A percentile compares a stretch with the other conserved stretches of the same genome.
phyloP scores from a whole-genome alignment of 352 stramenopile species.

The Thraustochytrium sp. region DNA sequence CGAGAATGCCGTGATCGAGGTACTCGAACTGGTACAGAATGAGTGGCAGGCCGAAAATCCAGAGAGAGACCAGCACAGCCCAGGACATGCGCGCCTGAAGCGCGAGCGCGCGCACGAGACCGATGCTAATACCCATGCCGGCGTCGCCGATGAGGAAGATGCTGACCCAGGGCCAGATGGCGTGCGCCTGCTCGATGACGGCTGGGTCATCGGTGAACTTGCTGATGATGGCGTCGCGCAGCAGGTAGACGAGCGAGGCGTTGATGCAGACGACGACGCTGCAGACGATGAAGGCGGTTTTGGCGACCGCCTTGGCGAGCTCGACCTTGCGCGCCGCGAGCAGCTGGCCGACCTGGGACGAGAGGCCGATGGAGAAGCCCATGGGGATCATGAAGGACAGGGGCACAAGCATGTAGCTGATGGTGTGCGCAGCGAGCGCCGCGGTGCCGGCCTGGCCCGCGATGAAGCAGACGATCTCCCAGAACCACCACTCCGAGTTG shows the following conservation, averaged over 20 bases:
- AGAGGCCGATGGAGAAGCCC: constrained; percentile 9
- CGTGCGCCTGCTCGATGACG: not conserved
- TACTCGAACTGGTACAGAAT: not conserved
- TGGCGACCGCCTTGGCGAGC: not conserved
- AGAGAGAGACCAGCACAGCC: constrained; percentile 12
- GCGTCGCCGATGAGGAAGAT: not conserved
- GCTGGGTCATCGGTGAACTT: not conserved
- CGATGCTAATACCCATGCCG: not conserved
- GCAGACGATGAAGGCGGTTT: not conserved
- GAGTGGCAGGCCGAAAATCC: constrained; percentile 30
- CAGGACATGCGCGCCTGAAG: not conserved
- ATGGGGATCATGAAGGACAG: constrained; percentile 37
- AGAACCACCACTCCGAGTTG: constrained; percentile 47
- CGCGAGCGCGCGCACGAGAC: constrained; percentile 17
- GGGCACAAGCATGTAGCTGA: constrained; percentile 24
- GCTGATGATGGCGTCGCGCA: not conserved
- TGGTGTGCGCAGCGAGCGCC: constrained; percentile 29
- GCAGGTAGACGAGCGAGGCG: not conserved
- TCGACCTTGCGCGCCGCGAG: constrained; percentile 1
- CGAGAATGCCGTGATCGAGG: not conserved
- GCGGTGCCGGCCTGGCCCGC: constrained; percentile 6
- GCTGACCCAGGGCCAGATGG: constrained; percentile 23
- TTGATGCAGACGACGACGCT: not conserved
- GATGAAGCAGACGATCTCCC: constrained; percentile 43
- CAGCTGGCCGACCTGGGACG: constrained; percentile 1